Evolutionary conservation across 2,329 filamentous ascomycete species (phyloP), one percentile per base, ranked within the genome.

Genomic region (Colletotrichum sp.): DNA sequence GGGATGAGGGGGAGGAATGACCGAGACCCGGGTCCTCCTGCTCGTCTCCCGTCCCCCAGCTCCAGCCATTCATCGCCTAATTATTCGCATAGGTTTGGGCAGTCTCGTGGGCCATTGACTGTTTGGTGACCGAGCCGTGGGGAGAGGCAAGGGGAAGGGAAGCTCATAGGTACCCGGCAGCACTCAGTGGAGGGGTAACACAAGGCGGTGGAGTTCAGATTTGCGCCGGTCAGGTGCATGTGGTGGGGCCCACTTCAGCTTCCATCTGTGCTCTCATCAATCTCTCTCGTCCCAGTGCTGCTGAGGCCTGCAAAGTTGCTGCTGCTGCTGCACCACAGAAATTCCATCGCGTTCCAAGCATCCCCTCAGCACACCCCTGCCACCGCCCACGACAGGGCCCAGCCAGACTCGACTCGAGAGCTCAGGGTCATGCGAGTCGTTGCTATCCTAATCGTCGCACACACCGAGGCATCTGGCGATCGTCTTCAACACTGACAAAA

Each of bases 91-190:
- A 44, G 39, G 39, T 44, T 44, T 44, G 39, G 39, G 39, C 18
- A 18, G 68, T 70, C 57, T 57, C 39, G 64, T 69, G 59, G 66
- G 30, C 62, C 55, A n/a, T 65, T 73, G 49, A 69, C 73, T 26
- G 63, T 76, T 72, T 72, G 24, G 72, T 72, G 72, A 72, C 72
- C 64, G 69, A 73, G 73, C 70, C 64, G 69, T 76, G 73, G 73
- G 69, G 69, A 76, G 30, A 44, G 39, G 39, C 32, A 26, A 32
- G 18, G 28, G 15, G 18, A 62, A 5, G 18, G 39, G 59, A 8
- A 63, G 59, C 59, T 21, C 30, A 63, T 6, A 26, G 24, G 24
- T 26, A 44, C 18, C 39, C 39, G 39, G 39, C 39, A 44, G 39
- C 39, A 44, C 8, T n/a, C 52, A 57, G 52, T 21, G 52, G 24